A percentile compares a stretch with the other conserved stretches of the same genome.
phyloP scores from a whole-genome alignment of 495 filamentous ascomycete species.

The Glarea lozoyensis region DNA sequence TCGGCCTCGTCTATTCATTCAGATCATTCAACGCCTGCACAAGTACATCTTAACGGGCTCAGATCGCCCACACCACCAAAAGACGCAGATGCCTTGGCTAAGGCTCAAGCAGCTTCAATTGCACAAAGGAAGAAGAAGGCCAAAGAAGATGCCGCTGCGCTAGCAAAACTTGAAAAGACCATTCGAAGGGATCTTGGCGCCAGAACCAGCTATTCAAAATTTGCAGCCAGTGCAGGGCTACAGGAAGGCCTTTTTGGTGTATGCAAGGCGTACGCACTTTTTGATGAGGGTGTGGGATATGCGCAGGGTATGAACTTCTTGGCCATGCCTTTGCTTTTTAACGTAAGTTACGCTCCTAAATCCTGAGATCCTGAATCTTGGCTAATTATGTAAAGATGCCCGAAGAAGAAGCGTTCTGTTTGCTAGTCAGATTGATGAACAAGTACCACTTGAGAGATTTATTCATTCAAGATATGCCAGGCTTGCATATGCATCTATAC shows the following conservation, averaged over 20 bases:
- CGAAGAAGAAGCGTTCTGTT: constrained; percentile 91
- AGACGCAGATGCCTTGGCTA: constrained; percentile 54
- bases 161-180: constrained; percentile 79
- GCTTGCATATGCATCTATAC: constrained; percentile 85
- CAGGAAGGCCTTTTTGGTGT: constrained; percentile 93
- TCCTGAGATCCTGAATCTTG: constrained; percentile 1
- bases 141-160: constrained; percentile 60
- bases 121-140: constrained; percentile 63
- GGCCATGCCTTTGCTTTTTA: constrained; percentile 94
- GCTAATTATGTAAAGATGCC: constrained; percentile 69
- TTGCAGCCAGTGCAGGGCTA: constrained; percentile 73
- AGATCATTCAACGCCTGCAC: constrained; percentile 58
- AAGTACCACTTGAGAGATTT: constrained; percentile 89
- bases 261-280: constrained; percentile 96
- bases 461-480: constrained; percentile 94
- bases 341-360: constrained; percentile 44
- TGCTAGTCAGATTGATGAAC: constrained; percentile 92
- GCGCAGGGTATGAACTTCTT: constrained; percentile 99
- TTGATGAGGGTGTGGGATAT: constrained; percentile 90
- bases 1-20: constrained; percentile 80
- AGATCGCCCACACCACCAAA: constrained; percentile 48
- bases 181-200: constrained; percentile 88
- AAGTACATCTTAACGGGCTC: constrained; percentile 47
- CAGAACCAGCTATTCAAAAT: constrained; percentile 93
- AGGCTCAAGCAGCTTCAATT: constrained; percentile 55